Evolutionary conservation across 441 rosid genomes (phyloP), one percentile per base, ranked within the genome.

Genomic region (Corymbia calophylla): DNA sequence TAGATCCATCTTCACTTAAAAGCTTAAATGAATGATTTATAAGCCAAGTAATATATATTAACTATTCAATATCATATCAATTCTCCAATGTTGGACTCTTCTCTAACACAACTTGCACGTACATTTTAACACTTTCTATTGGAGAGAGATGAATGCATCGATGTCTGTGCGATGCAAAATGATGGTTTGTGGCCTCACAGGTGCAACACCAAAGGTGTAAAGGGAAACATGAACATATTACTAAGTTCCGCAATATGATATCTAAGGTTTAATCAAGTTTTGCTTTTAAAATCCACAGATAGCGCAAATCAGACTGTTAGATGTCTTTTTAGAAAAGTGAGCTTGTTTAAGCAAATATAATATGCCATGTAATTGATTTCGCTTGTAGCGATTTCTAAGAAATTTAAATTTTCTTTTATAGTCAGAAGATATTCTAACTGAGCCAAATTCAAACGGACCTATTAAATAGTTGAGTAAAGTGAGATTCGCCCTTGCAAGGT

Each of bases 1-100:
- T 58, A 6, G 25, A 58, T 9, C 10, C 29, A 5, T 13, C 0
- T 58, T 58, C 0, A 23, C 17, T 9, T 13, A 2, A 23, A 58
- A 58, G 3, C 6, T 58, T 58, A 58, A 58, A 10, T 6, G 0
- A 23, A 58, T 58, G 3, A 23, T 58, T 58, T 25, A 58, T 25
- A 25, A 6, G 14, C 25, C 3, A 58, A 25, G 6, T 58, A 58
- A 58, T 3, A 58, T 58, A 58, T 25, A 58, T 25, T 58, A 58
- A 23, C 3, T 2, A 1, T 29, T 58, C n/a, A 9, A 1, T 7
- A 25, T 10, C 14, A 4, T 58, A 58, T 58, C 1, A 58, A 25
- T 58, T 58, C 6, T 58, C 10, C 0, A 29, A 56, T 13, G 17
- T 56, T 12, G 25, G 1, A 58, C 64, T 58, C 10, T 58, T 58